Evolutionary conservation across 768 basidiomycete genomes (phyloP), one percentile per base, ranked within the genome.

Genomic region (Suillus subalutaceus): DNA sequence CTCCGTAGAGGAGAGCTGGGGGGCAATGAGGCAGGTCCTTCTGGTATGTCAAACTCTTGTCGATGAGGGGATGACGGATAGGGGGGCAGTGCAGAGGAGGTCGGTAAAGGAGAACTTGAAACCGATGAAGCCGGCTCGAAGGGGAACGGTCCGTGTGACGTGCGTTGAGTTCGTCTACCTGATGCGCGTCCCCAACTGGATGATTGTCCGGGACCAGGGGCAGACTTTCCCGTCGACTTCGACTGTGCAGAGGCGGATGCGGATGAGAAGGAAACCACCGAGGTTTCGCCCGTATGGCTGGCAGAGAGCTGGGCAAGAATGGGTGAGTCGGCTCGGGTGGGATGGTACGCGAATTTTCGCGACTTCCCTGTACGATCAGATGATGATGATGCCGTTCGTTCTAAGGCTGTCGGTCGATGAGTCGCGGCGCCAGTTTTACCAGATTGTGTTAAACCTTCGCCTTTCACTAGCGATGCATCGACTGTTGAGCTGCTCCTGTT

Each of bases 91-190:
- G 63, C 63, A 43, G 69, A 70, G 30, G 67, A 56, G 32, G 44
- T 66, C 10, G 72, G 73, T n/a, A 71, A 62, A 12, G 78, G 78
- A 38, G 78, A 72, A 53, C 50, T 82, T 9, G 86, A 79, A 3
- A 86, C 82, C 20, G 88, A 85, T 3, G 88, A 86, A 0, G 89
- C 83, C 23, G 88, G 87, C 70, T 92, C 90, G 70, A 92, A 92
- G 6, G 85, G 77, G 71, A 92, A 91, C 37, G 84, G 79, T 10
- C 85, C 86, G 73, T 90, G 90, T 0, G 86, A 83, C 6, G 78
- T 74, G 35, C 82, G 74, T 66, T 63, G 55, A 75, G 72, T 52
- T 70, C 74, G 76, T 68, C 79, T 82, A 53, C 84, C 83, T 32
- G 82, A 81, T 18, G 82, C 83, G 68, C 84, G 82, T n/a, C 90